Evolutionary conservation across 257 asterid genomes (phyloP).

Genomic region (Pogostemon cablin): DNA sequence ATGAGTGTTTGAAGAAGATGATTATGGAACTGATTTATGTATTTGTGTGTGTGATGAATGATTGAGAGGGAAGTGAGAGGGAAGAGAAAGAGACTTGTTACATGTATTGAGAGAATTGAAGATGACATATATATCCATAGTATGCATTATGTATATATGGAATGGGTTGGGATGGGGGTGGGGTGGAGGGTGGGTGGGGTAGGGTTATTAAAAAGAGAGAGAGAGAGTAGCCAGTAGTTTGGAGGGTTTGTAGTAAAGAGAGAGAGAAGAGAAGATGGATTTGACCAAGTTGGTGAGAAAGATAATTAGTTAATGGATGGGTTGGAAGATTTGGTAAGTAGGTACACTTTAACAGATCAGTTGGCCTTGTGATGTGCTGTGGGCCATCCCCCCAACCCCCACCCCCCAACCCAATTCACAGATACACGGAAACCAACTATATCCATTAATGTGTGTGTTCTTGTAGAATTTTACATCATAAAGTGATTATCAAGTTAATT

Average conservation of each 20-base stretch:
- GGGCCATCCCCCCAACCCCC: slow-evolving; percentile 28
- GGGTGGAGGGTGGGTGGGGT: slow-evolving; percentile 7
- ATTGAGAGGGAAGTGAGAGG: slow-evolving; percentile 5
- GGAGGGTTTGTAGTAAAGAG: slow-evolving; percentile 20
- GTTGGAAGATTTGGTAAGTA: slow-evolving; percentile 78
- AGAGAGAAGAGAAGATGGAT: slow-evolving; percentile 21
- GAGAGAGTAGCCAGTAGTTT: slow-evolving; percentile 40
- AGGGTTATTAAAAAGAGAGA: slow-evolving; percentile 11
- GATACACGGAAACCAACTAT: background rate
- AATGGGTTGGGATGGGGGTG: no score
- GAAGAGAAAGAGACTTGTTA: slow-evolving; percentile 12
- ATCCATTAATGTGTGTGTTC: slow-evolving; percentile 15
- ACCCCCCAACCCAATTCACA: background rate
- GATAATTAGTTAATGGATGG: slow-evolving; percentile 62
- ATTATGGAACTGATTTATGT: no score
- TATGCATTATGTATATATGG: background rate
- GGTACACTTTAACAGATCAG: slow-evolving; percentile 62
- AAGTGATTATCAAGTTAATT: slow-evolving; percentile 43
- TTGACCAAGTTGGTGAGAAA: slow-evolving; percentile 66
- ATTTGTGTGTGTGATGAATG: background rate
- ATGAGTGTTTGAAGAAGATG: background rate
- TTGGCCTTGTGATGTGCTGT: slow-evolving; percentile 48
- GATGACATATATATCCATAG: slow-evolving; percentile 1
- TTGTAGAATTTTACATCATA: slow-evolving; percentile 27
- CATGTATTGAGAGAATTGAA: background rate